Evolutionary conservation across 2,329 filamentous ascomycete species (phyloP).

Genomic region (Hyphodiscus sp.): DNA sequence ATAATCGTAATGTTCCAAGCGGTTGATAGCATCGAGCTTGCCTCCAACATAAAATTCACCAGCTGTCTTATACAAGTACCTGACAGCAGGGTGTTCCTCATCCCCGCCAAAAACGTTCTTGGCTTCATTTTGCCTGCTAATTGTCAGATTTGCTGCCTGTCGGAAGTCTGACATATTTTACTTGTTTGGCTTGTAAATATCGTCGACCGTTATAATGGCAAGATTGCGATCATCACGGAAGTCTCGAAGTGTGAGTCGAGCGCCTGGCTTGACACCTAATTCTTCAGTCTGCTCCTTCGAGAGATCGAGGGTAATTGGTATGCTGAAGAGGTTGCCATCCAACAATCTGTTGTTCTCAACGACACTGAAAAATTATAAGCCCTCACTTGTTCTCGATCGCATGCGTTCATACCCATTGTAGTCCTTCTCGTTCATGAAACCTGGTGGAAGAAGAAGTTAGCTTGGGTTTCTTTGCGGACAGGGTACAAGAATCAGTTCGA

Average conservation of each 20-base stretch:
- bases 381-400: conserved; percentile 1
- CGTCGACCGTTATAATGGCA: conserved; percentile 90
- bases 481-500: not conserved
- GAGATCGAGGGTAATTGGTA: conserved; percentile 93
- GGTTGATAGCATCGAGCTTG: conserved; percentile 92
- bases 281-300: conserved; percentile 68
- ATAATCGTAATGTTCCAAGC: conserved; percentile 98
- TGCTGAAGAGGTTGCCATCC: conserved; percentile 87
- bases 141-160: conserved; percentile 13
- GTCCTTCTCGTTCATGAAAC: conserved; percentile 96
- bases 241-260: conserved; percentile 83
- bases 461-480: conserved; percentile 8
- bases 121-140: conserved; percentile 71
- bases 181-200: conserved; percentile 96
- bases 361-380: conserved; percentile 54
- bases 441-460: conserved; percentile 39
- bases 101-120: conserved; percentile 90
- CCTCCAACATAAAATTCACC: conserved; percentile 91
- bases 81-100: conserved; percentile 86
- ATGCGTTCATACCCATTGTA: conserved; percentile 70
- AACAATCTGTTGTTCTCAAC: conserved; percentile 81
- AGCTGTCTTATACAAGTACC: conserved; percentile 75
- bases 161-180: conserved; percentile 38
- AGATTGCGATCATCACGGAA: conserved; percentile 95
- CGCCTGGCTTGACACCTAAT: conserved; percentile 69